Evolutionary conservation across 2,329 filamentous ascomycete genomes (phyloP), one percentile per base, ranked within the genome.

Genomic region (Epichloe sibirici): DNA sequence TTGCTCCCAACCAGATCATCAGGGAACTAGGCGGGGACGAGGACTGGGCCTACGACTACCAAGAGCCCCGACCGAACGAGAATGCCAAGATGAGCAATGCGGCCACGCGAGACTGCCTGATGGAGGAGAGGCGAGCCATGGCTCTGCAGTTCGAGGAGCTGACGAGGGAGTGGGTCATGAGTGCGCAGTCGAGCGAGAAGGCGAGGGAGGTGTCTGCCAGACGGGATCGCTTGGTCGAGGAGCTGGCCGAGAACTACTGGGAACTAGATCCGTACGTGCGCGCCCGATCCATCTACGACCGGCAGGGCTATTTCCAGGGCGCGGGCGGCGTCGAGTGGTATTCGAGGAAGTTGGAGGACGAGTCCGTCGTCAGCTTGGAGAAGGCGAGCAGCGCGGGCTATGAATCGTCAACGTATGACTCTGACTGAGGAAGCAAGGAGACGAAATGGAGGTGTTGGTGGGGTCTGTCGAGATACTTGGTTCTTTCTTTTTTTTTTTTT

Each of bases 11-110:
- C 48, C 80, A 83, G 49, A 85, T 95, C 56, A 77, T 83, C 52
- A 84, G 82, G 60, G 88, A 93, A 56, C 74, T 94, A 5, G 89
- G 88, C 38, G 90, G 90, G 50, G 77, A 83, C 13, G 88, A 94
- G 57, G 74, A 88, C 58, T 95, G 84, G 81, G 72, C 77, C 38
- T 95, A 93, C 67, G 69, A 76, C 54, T 96, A 90, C 64, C 69
- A 82, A 21, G 89, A 95, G 67, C 86, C 88, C 0, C 63, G 75
- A 1, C 65, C 75, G 0, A 82, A 79, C 37, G 90, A 95, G 68
- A 90, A 95, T 66, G 77, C 77, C 52, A 69, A 67, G 53, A 83
- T 91, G 77, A 76, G 82, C 57, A 75, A 84, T 57, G 70, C 72
- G 1, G 74, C 67, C 6, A 79, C 80, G 1, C 74, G 78, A 51